Evolutionary conservation across 352 stramenopile genomes (phyloP), one percentile per base, ranked within the genome.

Genomic region (Phytophthora citricola): DNA sequence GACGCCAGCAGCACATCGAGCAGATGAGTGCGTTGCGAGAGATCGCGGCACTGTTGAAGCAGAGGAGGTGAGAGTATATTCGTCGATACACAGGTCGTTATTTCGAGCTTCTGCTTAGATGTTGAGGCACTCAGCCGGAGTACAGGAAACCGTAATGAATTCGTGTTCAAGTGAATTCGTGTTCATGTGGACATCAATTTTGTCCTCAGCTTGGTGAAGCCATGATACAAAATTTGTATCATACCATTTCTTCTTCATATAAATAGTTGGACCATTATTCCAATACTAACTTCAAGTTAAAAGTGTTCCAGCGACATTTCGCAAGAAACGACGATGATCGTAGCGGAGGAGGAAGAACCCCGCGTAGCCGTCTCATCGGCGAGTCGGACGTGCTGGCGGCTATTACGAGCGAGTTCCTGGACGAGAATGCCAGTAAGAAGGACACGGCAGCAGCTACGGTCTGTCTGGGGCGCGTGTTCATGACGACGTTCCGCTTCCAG

Each of bases 401-500:
- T 44, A 90, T 93, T 69, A 85, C 79, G 41, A 82, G 81, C 71
- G 85, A 93, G 75, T 92, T 82, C 50, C 69, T 93, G 48, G 83
- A 91, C 55, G 83, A 91, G 51, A 73, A 71, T 44, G 73, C 75
- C 27, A 31, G 70, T 32, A 86, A 71, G 62, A 90, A 89, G 38
- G 85, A 93, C 63, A 81, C 79, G 43, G 58, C 81, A 15, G 73
- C 79, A 17, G 75, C 81, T 6, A 85, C 68, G 8, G 78, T 93
- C 11, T 90, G 82, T 66, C 71, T 90, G 12, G 87, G 87, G 12
- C 72, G 63, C 31, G 83, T 95, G 53, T 76, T 91, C 70, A 95
- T 93, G 85, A 95, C 87, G 26, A 93, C 85, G 17, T 95, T 86
- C 70, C 85, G 87, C 51, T 92, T 95, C 63, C 83, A 93, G 78